Percentiles rank a stretch among this genome's conserved stretches.
phyloP scores from a whole-genome alignment of 1,284 basidiomycete genomes.

The Omphalotus olearius region DNA sequence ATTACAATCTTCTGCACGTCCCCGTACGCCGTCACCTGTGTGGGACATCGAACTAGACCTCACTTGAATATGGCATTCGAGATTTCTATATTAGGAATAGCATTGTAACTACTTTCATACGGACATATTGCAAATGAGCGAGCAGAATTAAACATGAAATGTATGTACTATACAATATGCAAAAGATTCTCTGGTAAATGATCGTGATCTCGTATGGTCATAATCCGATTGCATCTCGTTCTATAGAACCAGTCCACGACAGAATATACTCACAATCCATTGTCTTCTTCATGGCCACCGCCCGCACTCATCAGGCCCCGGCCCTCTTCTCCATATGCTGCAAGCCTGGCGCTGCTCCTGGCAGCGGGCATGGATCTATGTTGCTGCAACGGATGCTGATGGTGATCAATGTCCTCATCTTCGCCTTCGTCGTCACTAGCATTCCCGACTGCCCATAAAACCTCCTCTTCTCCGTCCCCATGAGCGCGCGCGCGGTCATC shows the following conservation, averaged over 20 bases:
- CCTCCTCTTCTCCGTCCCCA: constrained; percentile 37
- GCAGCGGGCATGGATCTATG: constrained; percentile 1
- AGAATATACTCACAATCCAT: constrained; percentile 1
- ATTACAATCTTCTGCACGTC: neutral
- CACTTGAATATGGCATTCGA: neutral
- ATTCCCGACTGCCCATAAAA: constrained; percentile 65
- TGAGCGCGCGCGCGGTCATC: constrained; percentile 13
- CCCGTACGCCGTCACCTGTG: neutral
- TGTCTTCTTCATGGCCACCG: constrained; percentile 8
- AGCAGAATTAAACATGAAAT: neutral
- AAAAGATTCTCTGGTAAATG: neutral
- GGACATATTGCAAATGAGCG: neutral
- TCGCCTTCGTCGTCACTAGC: constrained; percentile 46
- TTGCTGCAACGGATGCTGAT: constrained; percentile 15
- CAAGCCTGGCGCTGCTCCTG: constrained; percentile 9
- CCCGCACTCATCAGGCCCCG: constrained; percentile 16
- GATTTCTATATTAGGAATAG: neutral
- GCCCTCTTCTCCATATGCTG: constrained; percentile 19
- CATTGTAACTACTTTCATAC: neutral
- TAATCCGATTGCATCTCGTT: too few species aligned
- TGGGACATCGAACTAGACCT: constrained; percentile 16
- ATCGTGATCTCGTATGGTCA: too few species aligned
- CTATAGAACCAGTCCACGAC: neutral
- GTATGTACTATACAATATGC: constrained; percentile 1
- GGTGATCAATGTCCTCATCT: constrained; percentile 17